Evolutionary conservation across 306 rosid species (phyloP).

Genomic region (Vigna angularis): DNA sequence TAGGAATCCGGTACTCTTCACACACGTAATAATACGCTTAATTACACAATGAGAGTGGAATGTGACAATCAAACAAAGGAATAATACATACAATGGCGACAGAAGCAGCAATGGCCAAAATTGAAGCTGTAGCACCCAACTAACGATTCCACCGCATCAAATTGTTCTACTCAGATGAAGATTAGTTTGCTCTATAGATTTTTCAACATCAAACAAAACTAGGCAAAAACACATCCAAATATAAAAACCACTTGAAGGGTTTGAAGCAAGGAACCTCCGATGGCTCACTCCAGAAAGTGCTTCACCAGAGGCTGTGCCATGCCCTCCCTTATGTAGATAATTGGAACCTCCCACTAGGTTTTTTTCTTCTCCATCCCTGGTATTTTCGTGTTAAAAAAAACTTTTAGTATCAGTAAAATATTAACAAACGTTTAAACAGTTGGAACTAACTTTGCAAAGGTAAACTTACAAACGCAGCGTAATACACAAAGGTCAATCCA

Average conservation of each 20-base stretch:
- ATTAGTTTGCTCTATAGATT: constrained; percentile 55
- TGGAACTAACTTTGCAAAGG: not conserved
- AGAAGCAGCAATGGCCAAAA: constrained; percentile 45
- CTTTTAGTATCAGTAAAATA: constrained; percentile 35
- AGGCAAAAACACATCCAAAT: constrained; percentile 54
- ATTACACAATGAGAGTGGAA: constrained; percentile 63
- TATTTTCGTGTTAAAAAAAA: constrained; percentile 25
- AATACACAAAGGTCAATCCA: constrained; percentile 90
- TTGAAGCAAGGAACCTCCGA: constrained; percentile 42
- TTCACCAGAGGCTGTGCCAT: constrained; percentile 40
- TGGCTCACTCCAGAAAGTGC: constrained; percentile 46
- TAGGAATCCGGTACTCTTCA: constrained; percentile 36
- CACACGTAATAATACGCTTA: constrained; percentile 35
- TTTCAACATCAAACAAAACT: constrained; percentile 54
- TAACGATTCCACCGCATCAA: constrained; percentile 44
- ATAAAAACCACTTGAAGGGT: constrained; percentile 51
- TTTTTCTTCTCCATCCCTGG: constrained; percentile 98
- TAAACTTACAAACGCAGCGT: constrained; percentile 84
- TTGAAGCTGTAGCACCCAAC: constrained; percentile 52
- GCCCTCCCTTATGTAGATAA: constrained; percentile 67
- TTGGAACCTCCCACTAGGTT: constrained; percentile 93
- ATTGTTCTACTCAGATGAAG: constrained; percentile 51
- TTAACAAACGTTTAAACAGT: not conserved
- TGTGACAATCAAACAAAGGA: constrained; percentile 54
- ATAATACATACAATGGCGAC: constrained; percentile 65